Conservation (phyloP, 257 asterid species). For the Solanum appendiculatum region DNA sequence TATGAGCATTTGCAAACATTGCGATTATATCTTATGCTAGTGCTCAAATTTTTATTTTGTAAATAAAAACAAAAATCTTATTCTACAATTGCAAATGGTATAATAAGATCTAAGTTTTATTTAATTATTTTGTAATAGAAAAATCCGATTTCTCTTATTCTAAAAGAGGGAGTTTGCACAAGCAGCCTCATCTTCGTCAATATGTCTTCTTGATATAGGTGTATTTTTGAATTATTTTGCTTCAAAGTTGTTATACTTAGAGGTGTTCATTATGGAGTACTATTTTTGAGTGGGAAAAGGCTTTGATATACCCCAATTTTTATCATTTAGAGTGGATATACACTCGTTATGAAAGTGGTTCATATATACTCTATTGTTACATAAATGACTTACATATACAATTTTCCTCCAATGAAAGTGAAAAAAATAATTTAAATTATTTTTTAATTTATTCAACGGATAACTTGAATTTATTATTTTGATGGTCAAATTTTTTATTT, state of each 20-base stretch:
- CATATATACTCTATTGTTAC: no score
- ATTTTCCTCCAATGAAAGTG: not conserved
- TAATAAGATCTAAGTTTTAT: no score
- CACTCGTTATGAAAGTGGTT: no score
- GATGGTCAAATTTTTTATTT: no score
- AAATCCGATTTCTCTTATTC: not conserved
- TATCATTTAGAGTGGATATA: not conserved
- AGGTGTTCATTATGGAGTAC: not conserved
- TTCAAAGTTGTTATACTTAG: not conserved
- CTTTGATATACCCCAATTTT: no score
- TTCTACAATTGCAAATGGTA: not conserved
- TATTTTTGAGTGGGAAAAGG: not conserved
- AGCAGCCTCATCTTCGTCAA: no score
- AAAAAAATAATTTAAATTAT: no score
- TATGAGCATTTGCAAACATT: not conserved
- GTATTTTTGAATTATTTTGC: not conserved
- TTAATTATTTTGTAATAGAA: not conserved
- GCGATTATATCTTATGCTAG: not conserved
- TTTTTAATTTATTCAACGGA: no score
- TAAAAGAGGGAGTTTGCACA: not conserved
- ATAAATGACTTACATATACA: not conserved
- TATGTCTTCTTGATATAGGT: not conserved
- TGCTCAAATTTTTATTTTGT: not conserved
- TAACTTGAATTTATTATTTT: no score
- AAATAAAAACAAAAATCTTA: no score